A percentile compares a stretch with the other conserved stretches of the same genome.
phyloP scores from a whole-genome alignment of 306 rosid species.

The Vigna radiata region DNA sequence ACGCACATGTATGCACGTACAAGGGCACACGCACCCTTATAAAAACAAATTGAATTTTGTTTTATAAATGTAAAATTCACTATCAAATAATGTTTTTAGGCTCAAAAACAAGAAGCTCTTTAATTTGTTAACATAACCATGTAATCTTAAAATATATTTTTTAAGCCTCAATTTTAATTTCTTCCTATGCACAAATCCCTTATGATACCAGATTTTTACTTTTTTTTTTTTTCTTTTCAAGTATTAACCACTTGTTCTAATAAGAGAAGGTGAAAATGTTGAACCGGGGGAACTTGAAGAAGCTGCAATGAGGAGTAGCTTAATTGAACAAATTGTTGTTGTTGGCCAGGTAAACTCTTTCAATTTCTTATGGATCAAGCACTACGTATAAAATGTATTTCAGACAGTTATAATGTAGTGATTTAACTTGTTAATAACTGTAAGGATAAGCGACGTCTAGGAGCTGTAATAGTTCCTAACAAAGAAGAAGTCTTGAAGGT shows the following conservation, averaged over 20 bases:
- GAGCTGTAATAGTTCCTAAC: constrained; percentile 92
- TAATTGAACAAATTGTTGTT: constrained; percentile 85
- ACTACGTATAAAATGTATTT: constrained; percentile 11
- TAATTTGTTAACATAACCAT: neutral
- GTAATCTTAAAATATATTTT: neutral
- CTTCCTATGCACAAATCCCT: constrained; percentile 2
- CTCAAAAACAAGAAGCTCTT: neutral
- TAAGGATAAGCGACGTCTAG: constrained; percentile 89
- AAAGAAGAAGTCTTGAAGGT: constrained; percentile 72
- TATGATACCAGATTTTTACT: neutral
- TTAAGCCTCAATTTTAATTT: neutral
- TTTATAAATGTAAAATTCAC: neutral
- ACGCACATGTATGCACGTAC: no score
- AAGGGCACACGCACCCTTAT: no score
- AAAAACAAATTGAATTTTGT: no score
- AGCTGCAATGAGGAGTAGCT: constrained; percentile 83
- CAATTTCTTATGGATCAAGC: constrained; percentile 9
- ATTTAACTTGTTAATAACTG: constrained; percentile 30
- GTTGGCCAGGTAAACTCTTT: constrained; percentile 80
- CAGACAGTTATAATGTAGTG: neutral
- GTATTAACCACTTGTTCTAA: constrained; percentile 38
- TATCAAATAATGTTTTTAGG: neutral
- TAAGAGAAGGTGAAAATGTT: constrained; percentile 83
- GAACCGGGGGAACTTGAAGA: constrained; percentile 90
- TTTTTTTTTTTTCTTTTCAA: constrained; percentile 1